Base-by-base conservation (phyloP, 2,329 filamentous ascomycete species). In the Xylariaceae sp. region DNA sequence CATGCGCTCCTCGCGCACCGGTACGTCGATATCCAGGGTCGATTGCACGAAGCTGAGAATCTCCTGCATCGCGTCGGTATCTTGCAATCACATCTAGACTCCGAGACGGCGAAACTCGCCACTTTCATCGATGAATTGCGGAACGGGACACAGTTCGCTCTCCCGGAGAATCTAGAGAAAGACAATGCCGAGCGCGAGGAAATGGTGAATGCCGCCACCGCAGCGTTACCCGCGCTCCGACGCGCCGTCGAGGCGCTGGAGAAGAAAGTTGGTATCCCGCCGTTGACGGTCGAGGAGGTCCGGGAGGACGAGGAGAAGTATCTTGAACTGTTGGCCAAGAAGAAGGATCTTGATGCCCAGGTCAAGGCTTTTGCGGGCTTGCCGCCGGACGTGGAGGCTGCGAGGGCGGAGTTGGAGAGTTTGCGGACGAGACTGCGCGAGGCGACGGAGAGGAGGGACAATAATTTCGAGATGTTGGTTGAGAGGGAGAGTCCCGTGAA, bases 111-210 rank as follows among this genome's bases (percentile, higher is more conserved):
- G 10, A 66, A 68, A 2, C 71, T 78, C 10, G 70, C 74, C 10
- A 57, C 63, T 1, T 68, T 84, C 42, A 70, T 82, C 7, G 62
- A 68, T 4, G 73, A 78, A 9, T 70, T 86, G 3, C 72, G 72
- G 18, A 74, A 78, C 5, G 71, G 51, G 2, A 44, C 49, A 8
- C 53, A 72, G 11, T 88, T 83, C 67, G 78, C 82, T 13, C 80
- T 83, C 0, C 74, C 84, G 0, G 69, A 82, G 0, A 78, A 85
- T 62, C 75, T 92, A 2, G 82, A 84, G 9, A 84, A 85, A 64
- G 82, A 87, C 64, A 93, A 91, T n/a, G 79, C 87, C 3, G 88
- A 94, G 54, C 83, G 88, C 74, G 85, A 87, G 64, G 85, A 89
- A 57, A 85, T 81, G 58, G 83, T 88, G 53, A 91, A 90, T 70